Evolutionary conservation across 139 green algal genomes (phyloP).

Genomic region (Coelastrella sp.): DNA sequence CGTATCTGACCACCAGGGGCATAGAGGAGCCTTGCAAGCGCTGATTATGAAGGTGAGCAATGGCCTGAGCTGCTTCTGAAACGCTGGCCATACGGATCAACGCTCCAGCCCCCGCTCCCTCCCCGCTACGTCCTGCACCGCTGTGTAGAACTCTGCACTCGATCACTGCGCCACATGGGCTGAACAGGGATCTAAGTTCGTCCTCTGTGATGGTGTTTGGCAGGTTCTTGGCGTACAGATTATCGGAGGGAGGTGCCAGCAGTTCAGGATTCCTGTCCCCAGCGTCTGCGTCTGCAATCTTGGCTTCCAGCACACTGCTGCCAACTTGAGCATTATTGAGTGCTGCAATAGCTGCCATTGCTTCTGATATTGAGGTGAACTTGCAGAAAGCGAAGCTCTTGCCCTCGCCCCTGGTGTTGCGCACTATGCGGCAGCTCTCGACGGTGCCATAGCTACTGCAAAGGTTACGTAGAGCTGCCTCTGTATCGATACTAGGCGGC

Average conservation of each 20-base stretch:
- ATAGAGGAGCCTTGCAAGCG: conserved; percentile 50
- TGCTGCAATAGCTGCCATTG: conserved; percentile 40
- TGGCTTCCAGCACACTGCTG: conserved; percentile 49
- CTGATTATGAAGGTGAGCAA: conserved; percentile 66
- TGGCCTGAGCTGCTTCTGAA: conserved; percentile 61
- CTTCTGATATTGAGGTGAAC: conserved; percentile 40
- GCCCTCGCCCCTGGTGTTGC: background rate
- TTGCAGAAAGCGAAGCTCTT: conserved; percentile 58
- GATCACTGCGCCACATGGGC: conserved; percentile 51
- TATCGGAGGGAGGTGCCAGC: conserved; percentile 47
- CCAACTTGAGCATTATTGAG: conserved; percentile 44
- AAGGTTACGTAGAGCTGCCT: conserved; percentile 54
- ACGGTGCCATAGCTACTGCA: conserved; percentile 68
- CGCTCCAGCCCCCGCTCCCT: conserved; percentile 47
- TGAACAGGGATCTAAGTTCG: conserved; percentile 57
- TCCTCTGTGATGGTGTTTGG: conserved; percentile 40
- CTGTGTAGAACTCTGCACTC: conserved; percentile 63
- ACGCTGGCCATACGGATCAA: conserved; percentile 69
- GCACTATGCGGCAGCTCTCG: conserved; percentile 29
- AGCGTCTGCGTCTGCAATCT: conserved; percentile 51
- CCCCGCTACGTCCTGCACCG: conserved; percentile 35
- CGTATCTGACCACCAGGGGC: conserved; percentile 70
- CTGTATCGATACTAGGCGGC: conserved; percentile 27
- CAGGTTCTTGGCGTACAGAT: conserved; percentile 58
- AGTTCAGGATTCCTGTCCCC: conserved; percentile 47